Evolutionary conservation across 108 stramenopile species (phyloP).

Genomic region (Aureococcus anophagefferens): DNA sequence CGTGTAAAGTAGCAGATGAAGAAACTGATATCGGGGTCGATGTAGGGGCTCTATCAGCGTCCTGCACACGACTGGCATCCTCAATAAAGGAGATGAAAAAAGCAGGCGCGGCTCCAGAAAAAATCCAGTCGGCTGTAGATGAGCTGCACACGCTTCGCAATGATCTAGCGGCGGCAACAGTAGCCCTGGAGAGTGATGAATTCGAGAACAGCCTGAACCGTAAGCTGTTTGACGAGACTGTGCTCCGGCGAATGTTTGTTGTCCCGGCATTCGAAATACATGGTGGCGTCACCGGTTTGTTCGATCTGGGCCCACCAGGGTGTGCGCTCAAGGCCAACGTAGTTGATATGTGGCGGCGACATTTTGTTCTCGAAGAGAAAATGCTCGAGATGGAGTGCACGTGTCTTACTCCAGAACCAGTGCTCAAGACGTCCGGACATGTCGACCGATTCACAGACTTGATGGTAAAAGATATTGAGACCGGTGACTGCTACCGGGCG

Average conservation of each 20-base stretch:
- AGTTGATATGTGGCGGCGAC: constrained; percentile 86
- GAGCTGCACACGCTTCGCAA: not conserved
- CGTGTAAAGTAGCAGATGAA: no score
- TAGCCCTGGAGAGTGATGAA: not conserved
- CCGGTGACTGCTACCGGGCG: constrained; percentile 86
- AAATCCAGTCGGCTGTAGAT: constrained; percentile 25
- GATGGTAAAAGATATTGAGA: constrained; percentile 81
- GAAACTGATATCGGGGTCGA: no score
- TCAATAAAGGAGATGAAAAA: constrained; percentile 72
- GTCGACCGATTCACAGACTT: constrained; percentile 99
- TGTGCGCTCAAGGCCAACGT: constrained; percentile 95
- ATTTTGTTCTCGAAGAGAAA: constrained; percentile 88
- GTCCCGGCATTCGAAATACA: constrained; percentile 98
- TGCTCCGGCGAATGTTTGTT: constrained; percentile 97
- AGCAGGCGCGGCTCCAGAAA: constrained; percentile 57
- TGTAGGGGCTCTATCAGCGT: constrained; percentile 41
- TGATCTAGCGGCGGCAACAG: not conserved
- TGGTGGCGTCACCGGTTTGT: constrained; percentile 94
- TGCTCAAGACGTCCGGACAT: constrained; percentile 95
- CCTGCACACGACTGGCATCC: constrained; percentile 72
- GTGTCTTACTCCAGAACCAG: constrained; percentile 84
- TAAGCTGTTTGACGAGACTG: constrained; percentile 82
- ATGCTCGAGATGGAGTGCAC: constrained; percentile 99
- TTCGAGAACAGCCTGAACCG: constrained; percentile 49
- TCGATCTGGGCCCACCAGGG: constrained; percentile 96